Evolutionary conservation across 2,329 filamentous ascomycete species (phyloP).

Genomic region (Furcasterigmium furcatum): DNA sequence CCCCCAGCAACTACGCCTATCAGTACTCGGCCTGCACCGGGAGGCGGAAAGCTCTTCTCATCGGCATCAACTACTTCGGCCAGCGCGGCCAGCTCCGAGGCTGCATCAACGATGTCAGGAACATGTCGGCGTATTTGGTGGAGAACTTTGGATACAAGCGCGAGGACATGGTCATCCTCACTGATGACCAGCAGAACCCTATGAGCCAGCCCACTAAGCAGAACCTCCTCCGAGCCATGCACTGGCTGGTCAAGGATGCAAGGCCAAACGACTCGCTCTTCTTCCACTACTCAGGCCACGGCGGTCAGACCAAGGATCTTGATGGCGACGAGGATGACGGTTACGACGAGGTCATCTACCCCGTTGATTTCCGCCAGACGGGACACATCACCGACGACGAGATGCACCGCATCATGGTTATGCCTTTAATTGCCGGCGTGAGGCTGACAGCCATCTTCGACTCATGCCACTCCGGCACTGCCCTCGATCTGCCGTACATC

Average conservation of each 20-base stretch:
- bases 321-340: constrained; percentile 78
- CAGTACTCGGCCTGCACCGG: constrained; percentile 76
- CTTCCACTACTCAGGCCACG: constrained; percentile 75
- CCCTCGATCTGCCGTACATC: constrained; percentile 73
- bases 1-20: constrained; percentile 66
- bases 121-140: constrained; percentile 69
- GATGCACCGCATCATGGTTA: constrained; percentile 76
- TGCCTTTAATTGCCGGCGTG: constrained; percentile 75
- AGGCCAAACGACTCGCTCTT: constrained; percentile 74
- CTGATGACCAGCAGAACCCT: constrained; percentile 69
- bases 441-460: constrained; percentile 81
- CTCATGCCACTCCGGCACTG: constrained; percentile 76
- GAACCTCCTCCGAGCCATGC: constrained; percentile 73
- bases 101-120: constrained; percentile 80
- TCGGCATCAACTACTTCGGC: constrained; percentile 80
- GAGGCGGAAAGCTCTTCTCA: constrained; percentile 68
- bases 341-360: constrained; percentile 76
- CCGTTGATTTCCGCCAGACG: constrained; percentile 66
- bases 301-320: constrained; percentile 69
- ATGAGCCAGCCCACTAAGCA: constrained; percentile 71
- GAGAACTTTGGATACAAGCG: constrained; percentile 67
- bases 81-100: constrained; percentile 69
- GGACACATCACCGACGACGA: constrained; percentile 77
- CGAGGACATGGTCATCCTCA: constrained; percentile 78
- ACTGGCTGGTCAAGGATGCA: constrained; percentile 70